A percentile compares a stretch with the other conserved stretches of the same genome.
Conservation (phyloP, 768 basidiomycete genomes). For the Kwoniella newhampshirensis region DNA sequence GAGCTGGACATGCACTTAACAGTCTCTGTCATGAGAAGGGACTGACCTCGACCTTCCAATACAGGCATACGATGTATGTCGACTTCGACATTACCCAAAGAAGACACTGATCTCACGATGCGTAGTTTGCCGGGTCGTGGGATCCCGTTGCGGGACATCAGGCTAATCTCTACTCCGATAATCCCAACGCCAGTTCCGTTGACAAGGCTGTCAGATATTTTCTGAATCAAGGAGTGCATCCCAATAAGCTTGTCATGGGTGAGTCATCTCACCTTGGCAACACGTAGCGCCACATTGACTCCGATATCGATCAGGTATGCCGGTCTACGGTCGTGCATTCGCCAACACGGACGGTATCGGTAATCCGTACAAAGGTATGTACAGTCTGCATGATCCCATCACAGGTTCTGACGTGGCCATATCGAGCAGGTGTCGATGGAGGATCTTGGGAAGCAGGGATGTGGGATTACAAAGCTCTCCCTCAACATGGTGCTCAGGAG, state of each 20-base stretch:
- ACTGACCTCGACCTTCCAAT: background rate
- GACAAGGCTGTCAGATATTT: conserved; percentile 74
- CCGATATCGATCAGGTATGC: conserved; percentile 64
- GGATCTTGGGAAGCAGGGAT: conserved; percentile 83
- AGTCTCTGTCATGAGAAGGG: background rate
- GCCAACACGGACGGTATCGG: conserved; percentile 80
- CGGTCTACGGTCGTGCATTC: conserved; percentile 91
- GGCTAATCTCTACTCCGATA: conserved; percentile 74
- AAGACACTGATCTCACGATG: background rate
- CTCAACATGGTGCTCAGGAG: conserved; percentile 68
- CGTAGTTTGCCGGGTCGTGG: conserved; percentile 74
- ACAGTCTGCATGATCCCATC: background rate
- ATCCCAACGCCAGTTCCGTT: conserved; percentile 59
- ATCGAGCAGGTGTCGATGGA: conserved; percentile 60
- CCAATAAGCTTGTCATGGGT: conserved; percentile 79
- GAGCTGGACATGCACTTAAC: conserved; percentile 14
- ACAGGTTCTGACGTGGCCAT: background rate
- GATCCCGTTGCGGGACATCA: conserved; percentile 67
- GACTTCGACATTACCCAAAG: too few relatives aligned
- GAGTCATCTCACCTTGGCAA: conserved; percentile 5
- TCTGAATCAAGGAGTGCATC: conserved; percentile 66
- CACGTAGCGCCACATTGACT: background rate
- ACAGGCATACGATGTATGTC: conserved; percentile 53
- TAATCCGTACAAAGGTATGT: conserved; percentile 66
- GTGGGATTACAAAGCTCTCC: conserved; percentile 88